Percentiles rank a stretch among this genome's conserved stretches.
These are phyloP conservation scores for Trametes cinnabarina DNA, from an alignment of 768 basidiomycete genomes.

Conservation along the genomic window DNA sequence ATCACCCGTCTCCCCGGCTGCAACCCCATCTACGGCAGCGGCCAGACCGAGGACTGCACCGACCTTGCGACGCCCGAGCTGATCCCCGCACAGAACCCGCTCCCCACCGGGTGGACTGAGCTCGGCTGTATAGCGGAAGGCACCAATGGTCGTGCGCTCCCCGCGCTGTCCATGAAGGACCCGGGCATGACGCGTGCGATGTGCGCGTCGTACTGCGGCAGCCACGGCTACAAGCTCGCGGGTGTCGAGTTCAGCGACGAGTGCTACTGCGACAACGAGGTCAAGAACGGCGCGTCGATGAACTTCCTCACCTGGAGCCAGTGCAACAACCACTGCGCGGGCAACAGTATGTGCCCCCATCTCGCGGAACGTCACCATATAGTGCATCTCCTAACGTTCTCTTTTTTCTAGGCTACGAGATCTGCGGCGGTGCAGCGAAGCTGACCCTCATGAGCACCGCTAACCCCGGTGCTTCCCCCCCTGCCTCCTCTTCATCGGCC, in stretches of 20 bases:
- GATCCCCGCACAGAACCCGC: constrained; percentile 11
- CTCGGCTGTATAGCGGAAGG: constrained; percentile 28
- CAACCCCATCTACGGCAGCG: constrained; percentile 22
- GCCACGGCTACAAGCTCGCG: constrained; percentile 26
- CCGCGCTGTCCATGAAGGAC: constrained; percentile 20
- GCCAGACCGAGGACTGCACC: constrained; percentile 9
- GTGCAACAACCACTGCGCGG: constrained; percentile 25
- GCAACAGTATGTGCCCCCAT: constrained; percentile 18
- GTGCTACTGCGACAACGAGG: constrained; percentile 27
- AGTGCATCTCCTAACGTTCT: background rate
- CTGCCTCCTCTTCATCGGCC: constrained; percentile 5
- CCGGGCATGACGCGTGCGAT: constrained; percentile 22
- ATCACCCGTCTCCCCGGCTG: constrained; percentile 23
- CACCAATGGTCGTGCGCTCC: constrained; percentile 26
- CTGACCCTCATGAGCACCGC: constrained; percentile 17
- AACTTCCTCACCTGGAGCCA: constrained; percentile 17
- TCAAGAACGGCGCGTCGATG: constrained; percentile 24
- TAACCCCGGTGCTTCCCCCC: constrained; percentile 9
- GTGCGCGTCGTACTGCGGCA: constrained; percentile 25
- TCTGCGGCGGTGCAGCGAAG: constrained; percentile 25
- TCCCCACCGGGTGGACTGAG: constrained; percentile 22
- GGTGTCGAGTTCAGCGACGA: constrained; percentile 30
- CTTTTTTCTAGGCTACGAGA: constrained; percentile 13
- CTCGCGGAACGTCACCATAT: no score
- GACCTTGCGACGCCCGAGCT: constrained; percentile 9